These are phyloP conservation scores for Blastocystis hominis DNA, from an alignment of 352 stramenopile genomes.

Conservation along the genomic window DNA sequence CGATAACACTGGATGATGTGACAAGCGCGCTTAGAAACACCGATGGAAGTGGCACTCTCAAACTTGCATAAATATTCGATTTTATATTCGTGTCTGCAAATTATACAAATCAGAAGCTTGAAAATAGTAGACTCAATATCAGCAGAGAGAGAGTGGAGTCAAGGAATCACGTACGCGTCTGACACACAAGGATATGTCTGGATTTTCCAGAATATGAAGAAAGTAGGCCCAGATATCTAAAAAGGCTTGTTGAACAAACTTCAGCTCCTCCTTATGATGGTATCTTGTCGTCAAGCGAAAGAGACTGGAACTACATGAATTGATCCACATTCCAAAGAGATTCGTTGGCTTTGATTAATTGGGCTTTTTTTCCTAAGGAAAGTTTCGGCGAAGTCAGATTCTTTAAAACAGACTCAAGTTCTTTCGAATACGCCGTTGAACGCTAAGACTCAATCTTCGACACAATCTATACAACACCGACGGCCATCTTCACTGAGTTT, in stretches of 20 bases:
- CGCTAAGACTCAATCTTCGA: not conserved
- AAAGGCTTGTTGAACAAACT: conserved; percentile 40
- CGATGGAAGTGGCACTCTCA: conserved; percentile 10
- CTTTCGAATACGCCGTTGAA: conserved; percentile 23
- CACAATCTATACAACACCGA: not conserved
- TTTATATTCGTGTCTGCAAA: conserved; percentile 54
- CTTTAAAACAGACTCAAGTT: conserved; percentile 45
- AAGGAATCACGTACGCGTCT: not conserved
- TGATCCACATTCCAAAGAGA: conserved; percentile 31
- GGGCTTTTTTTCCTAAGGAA: conserved; percentile 20
- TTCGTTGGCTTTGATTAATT: conserved; percentile 49
- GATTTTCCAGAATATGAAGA: conserved; percentile 26
- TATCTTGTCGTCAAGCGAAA: not conserved
- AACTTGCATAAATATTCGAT: conserved; percentile 54
- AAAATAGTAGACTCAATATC: conserved; percentile 47
- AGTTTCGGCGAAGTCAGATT: conserved; percentile 29
- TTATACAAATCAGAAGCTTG: conserved; percentile 20
- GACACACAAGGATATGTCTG: conserved; percentile 28
- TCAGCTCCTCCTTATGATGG: conserved; percentile 28
- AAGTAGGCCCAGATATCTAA: conserved; percentile 47
- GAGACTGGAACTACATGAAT: not conserved
- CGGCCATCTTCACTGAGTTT: not conserved
- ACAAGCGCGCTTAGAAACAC: conserved; percentile 25
- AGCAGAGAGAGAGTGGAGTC: conserved; percentile 1
- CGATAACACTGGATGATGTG: conserved; percentile 16